phyloP scores from a whole-genome alignment of 2,329 filamentous ascomycete species.

The Diplodia corticola region DNA sequence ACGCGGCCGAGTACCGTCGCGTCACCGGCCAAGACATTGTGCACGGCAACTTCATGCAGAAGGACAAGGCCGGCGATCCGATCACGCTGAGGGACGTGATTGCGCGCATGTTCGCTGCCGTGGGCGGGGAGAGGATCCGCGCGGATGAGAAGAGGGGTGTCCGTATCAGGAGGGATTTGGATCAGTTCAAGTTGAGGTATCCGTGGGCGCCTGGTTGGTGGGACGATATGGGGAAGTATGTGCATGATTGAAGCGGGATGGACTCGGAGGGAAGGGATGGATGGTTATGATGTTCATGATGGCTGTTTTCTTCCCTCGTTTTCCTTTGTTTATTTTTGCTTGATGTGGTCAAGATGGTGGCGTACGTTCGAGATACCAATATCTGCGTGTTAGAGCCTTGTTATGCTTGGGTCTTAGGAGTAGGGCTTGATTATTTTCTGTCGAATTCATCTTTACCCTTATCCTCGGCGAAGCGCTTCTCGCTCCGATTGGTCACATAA shows the following conservation, averaged over 20 bases:
- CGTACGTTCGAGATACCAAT: not conserved
- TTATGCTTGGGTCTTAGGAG: not conserved
- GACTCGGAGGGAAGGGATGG: too few species aligned
- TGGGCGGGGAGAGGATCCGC: constrained; percentile 3
- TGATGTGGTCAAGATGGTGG: not conserved
- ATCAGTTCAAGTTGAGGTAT: constrained; percentile 9
- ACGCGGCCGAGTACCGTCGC: constrained; percentile 11
- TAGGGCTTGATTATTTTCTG: too few species aligned
- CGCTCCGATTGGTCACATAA: too few species aligned
- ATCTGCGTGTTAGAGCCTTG: not conserved
- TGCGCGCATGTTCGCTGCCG: not conserved
- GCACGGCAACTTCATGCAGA: constrained; percentile 1
- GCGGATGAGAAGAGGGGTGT: constrained; percentile 15
- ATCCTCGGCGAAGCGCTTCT: too few species aligned
- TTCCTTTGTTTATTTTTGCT: not conserved
- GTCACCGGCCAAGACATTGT: not conserved
- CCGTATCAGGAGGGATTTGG: not conserved
- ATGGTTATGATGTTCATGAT: not conserved
- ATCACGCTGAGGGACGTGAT: constrained; percentile 7
- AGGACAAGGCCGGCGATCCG: constrained; percentile 3
- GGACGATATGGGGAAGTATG: not conserved
- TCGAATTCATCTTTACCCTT: too few species aligned
- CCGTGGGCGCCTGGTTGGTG: constrained; percentile 11
- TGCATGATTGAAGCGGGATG: not conserved
- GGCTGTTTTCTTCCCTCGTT: not conserved